These are phyloP conservation scores for Aureobasidium sp. DNA, from an alignment of 2,329 filamentous ascomycete genomes.

Conservation along the genomic window DNA sequence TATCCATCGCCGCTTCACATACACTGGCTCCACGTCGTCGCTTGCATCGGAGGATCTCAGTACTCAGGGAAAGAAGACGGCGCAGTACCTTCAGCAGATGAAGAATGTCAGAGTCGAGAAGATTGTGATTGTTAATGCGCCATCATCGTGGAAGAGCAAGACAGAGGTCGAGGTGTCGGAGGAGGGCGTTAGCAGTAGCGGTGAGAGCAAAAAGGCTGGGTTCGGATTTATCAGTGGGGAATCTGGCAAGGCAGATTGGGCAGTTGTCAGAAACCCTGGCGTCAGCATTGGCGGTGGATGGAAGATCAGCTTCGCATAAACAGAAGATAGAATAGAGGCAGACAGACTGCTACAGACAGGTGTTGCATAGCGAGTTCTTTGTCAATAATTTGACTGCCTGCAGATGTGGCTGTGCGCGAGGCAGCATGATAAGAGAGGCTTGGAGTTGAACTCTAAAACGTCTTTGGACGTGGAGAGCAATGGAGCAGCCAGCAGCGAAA, in stretches of 20 bases:
- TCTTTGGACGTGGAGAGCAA: not conserved
- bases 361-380: not conserved
- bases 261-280: conserved; percentile 56
- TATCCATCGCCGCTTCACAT: conserved; percentile 75
- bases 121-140: conserved; percentile 75
- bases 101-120: conserved; percentile 71
- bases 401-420: not conserved
- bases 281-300: conserved; percentile 58
- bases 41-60: conserved; percentile 63
- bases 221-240: conserved; percentile 52
- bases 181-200: conserved; percentile 40
- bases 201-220: conserved; percentile 43
- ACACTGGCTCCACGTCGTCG: conserved; percentile 47
- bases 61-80: conserved; percentile 55
- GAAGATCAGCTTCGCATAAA: conserved; percentile 49
- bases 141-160: conserved; percentile 62
- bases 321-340: not conserved
- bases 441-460: not conserved
- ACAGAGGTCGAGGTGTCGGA: conserved; percentile 59
- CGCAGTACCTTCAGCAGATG: conserved; percentile 74
- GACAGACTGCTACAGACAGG: not conserved
- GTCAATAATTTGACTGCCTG: not conserved
- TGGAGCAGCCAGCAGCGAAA: not conserved
- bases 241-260: conserved; percentile 53
- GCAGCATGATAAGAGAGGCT: conserved; percentile 4